phyloP scores from a whole-genome alignment of 2,329 filamentous ascomycete genomes.

The Zarea fungicola region DNA sequence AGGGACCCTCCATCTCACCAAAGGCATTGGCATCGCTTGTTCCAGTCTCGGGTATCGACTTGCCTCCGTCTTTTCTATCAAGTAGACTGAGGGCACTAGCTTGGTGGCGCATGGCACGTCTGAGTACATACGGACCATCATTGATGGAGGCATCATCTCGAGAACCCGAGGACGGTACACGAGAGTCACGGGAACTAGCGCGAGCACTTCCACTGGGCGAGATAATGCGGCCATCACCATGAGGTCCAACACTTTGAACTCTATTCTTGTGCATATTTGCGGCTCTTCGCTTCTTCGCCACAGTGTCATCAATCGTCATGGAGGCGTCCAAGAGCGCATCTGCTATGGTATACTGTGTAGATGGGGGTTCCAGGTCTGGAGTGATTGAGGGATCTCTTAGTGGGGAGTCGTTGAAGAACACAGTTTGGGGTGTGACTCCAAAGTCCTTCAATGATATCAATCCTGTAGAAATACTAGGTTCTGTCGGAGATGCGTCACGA shows the following conservation, averaged over 20 bases:
- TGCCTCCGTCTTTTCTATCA: constrained; percentile 53
- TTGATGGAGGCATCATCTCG: constrained; percentile 28
- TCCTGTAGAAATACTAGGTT: constrained; percentile 28
- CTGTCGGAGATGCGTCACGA: constrained; percentile 39
- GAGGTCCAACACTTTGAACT: constrained; percentile 31
- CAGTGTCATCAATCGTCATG: constrained; percentile 71
- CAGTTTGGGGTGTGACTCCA: constrained; percentile 76
- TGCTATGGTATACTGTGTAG: constrained; percentile 68
- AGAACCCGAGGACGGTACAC: constrained; percentile 29
- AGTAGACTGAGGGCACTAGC: constrained; percentile 56
- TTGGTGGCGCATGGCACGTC: constrained; percentile 48
- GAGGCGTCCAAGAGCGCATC: constrained; percentile 91
- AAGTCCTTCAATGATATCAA: constrained; percentile 70
- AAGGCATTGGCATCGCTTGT: constrained; percentile 56
- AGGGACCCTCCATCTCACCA: constrained; percentile 54
- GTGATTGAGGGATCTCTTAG: constrained; percentile 37
- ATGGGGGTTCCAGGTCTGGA: constrained; percentile 26
- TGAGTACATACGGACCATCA: constrained; percentile 38
- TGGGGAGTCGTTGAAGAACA: constrained; percentile 81
- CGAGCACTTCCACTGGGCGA: constrained; percentile 27
- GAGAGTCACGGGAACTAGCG: constrained; percentile 33
- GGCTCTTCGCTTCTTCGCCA: constrained; percentile 47
- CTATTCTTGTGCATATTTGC: constrained; percentile 47
- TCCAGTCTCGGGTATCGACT: constrained; percentile 53
- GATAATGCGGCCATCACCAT: constrained; percentile 22